These are phyloP conservation scores for Cenchrus americanus DNA, from an alignment of 176 grass and related monocot species.

Conservation along the genomic window DNA sequence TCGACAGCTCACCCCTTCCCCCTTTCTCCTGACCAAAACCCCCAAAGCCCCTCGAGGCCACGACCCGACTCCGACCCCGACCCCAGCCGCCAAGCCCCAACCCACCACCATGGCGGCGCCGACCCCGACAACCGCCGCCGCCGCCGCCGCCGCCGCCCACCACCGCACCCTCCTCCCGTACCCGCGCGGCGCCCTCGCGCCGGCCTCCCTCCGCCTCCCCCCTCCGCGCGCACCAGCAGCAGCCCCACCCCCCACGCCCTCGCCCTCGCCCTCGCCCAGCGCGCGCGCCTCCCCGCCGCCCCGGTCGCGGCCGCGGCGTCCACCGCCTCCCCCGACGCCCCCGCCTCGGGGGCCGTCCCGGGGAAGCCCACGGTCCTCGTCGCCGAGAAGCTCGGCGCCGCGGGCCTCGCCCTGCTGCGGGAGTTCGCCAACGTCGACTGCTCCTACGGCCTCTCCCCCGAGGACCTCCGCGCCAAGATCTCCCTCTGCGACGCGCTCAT, in stretches of 20 bases:
- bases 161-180: conserved; percentile 27
- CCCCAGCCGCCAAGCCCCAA: background rate
- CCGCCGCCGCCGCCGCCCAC: conserved; percentile 29
- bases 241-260: no score
- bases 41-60: conserved; percentile 37
- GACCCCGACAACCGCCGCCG: conserved; percentile 36
- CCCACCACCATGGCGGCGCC: conserved; percentile 61
- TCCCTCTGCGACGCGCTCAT: conserved; percentile 84
- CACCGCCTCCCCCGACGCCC: conserved; percentile 22
- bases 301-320: conserved; percentile 12
- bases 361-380: conserved; percentile 76
- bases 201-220: conserved; percentile 44
- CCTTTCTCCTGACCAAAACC: background rate
- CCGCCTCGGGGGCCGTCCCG: background rate
- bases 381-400: conserved; percentile 85
- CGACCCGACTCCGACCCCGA: background rate
- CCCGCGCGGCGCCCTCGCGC: conserved; percentile 23
- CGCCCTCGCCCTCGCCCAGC: background rate
- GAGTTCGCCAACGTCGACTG: conserved; percentile 90
- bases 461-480: conserved; percentile 90
- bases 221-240: conserved; percentile 8
- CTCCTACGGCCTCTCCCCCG: conserved; percentile 79
- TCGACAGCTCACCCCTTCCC: background rate
- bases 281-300: conserved; percentile 37
- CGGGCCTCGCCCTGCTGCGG: conserved; percentile 60